Base-by-base conservation (phyloP, 768 basidiomycete species). In the Hygrocybe punicea region DNA sequence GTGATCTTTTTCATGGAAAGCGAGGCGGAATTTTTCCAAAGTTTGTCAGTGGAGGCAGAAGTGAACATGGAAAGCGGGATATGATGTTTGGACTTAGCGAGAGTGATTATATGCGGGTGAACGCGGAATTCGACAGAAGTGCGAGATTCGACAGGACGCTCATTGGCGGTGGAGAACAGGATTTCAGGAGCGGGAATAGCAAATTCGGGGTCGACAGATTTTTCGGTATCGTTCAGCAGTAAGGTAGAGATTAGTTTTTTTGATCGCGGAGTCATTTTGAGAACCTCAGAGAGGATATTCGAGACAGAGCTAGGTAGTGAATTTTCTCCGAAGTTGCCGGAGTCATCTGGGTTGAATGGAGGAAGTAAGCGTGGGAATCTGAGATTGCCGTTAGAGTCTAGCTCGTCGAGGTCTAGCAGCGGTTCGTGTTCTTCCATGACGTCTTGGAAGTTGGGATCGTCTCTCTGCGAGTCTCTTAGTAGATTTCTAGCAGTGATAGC, bases 51-150 rank as follows among this genome's bases (percentile, higher is more conserved):
- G 19, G 51, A 59, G 17, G 42, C 16, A 11, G 55, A 17, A 0
- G 48, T 48, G 37, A 51, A 52, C 24, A 56, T 29, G 17, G 55
- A 33, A 14, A 58, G 60, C 23, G 54, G 60, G 21, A 56, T 19
- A 23, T 47, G 45, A 24, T 45, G 16, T 19, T 33, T 49, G n/a
- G 55, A 25, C 14, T 53, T 23, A 13, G 61, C 58, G 14, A 62
- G 51, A 23, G 13, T 14, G 8, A 51, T 19, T 13, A 63, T 50
- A 53, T 53, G 51, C 2, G 58, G 53, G 21, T 63, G 62, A 29
- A 60, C 47, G 23, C 57, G 44, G 37, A 48, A 60, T 25, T 51
- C 37, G 25, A 47, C 47, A 21, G 50, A 46, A 24, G 33, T 52
- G 24, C 34, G 33, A 19, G 57, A 51, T 14, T 49, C 3, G 11